phyloP scores from a whole-genome alignment of 1,284 basidiomycete species.

The Fomes fomentarius region DNA sequence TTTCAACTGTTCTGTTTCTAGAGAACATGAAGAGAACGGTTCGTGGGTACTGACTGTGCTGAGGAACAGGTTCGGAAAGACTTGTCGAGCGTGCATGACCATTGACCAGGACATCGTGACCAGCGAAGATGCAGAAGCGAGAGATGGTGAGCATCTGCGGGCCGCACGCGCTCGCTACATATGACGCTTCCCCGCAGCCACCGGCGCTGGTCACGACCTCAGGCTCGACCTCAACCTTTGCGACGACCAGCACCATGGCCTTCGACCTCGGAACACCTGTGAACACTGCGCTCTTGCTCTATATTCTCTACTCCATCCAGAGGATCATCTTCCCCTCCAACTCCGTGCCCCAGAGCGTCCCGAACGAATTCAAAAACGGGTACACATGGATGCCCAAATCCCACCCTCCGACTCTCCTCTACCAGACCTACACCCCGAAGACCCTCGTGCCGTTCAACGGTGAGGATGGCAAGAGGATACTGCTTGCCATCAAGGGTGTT shows the following conservation, averaged over 20 bases:
- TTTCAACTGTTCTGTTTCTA: constrained; percentile 2
- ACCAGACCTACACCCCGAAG: constrained; percentile 76
- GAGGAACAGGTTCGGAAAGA: not conserved
- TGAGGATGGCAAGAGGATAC: constrained; percentile 67
- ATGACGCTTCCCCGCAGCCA: constrained; percentile 1
- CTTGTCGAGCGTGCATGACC: constrained; percentile 19
- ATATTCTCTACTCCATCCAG: constrained; percentile 79
- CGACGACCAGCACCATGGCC: constrained; percentile 28
- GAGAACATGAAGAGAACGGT: too few relatives aligned
- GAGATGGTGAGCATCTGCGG: constrained; percentile 1
- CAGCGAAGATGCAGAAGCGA: not conserved
- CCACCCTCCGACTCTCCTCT: constrained; percentile 79
- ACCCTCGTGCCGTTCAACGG: constrained; percentile 75
- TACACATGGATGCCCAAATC: constrained; percentile 88
- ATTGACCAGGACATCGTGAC: constrained; percentile 23
- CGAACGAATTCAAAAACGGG: constrained; percentile 72
- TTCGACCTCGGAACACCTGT: constrained; percentile 66
- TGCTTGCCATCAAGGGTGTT: constrained; percentile 84
- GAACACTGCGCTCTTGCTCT: constrained; percentile 75
- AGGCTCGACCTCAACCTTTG: not conserved
- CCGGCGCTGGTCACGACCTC: not conserved
- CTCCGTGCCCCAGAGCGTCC: constrained; percentile 49
- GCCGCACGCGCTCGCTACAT: constrained; percentile 5
- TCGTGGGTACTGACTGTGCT: not conserved
- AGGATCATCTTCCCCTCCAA: constrained; percentile 71